Evolutionary conservation across 441 rosid genomes (phyloP).

Genomic region (Bruguiera hainesii): DNA sequence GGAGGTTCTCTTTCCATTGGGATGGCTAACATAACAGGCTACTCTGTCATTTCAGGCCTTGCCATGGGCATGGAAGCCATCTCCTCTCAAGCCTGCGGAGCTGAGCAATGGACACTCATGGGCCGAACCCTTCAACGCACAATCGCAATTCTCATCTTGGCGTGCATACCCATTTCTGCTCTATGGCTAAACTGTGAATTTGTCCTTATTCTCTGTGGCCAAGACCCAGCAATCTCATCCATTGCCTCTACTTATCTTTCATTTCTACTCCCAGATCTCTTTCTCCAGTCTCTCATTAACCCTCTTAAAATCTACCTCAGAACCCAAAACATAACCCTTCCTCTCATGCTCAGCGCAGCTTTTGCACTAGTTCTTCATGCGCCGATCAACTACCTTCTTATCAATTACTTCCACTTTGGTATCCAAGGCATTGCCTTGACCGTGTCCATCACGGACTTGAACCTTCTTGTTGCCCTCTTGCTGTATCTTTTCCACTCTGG

Average conservation of each 20-base stretch:
- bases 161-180: slow-evolving; percentile 62
- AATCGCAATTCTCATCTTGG: slow-evolving; percentile 52
- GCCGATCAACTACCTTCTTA: slow-evolving; percentile 54
- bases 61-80: slow-evolving; percentile 89
- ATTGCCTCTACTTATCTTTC: slow-evolving; percentile 66
- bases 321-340: slow-evolving; percentile 75
- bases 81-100: slow-evolving; percentile 89
- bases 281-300: slow-evolving; percentile 68
- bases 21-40: slow-evolving; percentile 88
- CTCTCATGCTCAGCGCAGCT: slow-evolving; percentile 66
- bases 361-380: slow-evolving; percentile 57
- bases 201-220: slow-evolving; percentile 51
- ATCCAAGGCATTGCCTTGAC: slow-evolving; percentile 71
- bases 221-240: slow-evolving; percentile 56
- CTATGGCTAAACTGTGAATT: slow-evolving; percentile 65
- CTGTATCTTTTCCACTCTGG: slow-evolving; percentile 39
- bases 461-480: slow-evolving; percentile 47
- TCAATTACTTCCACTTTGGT: slow-evolving; percentile 51
- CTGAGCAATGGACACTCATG: slow-evolving; percentile 65
- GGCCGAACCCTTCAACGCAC: slow-evolving; percentile 78
- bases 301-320: slow-evolving; percentile 94
- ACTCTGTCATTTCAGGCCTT: slow-evolving; percentile 84
- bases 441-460: slow-evolving; percentile 47
- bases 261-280: slow-evolving; percentile 73
- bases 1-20: slow-evolving; percentile 91